These are phyloP conservation scores for Rhizoclosmatium sp. DNA, from an alignment of 192 early-diverging fungal species.

Conservation along the genomic window DNA sequence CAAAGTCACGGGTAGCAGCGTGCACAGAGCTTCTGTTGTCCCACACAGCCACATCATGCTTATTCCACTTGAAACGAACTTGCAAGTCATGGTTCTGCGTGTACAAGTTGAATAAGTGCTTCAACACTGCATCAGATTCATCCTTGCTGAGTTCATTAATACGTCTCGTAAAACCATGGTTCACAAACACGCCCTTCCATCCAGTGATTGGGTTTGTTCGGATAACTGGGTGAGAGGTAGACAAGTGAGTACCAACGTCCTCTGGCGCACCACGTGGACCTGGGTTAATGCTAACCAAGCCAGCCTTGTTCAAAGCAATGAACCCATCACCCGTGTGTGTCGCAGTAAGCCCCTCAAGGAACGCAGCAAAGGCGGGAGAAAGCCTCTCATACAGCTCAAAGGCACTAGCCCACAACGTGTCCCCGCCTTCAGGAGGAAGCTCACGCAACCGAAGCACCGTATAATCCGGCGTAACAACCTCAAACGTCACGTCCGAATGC, in stretches of 20 bases:
- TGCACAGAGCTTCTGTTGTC: conserved; percentile 53
- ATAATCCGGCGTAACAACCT: conserved; percentile 58
- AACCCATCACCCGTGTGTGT: conserved; percentile 55
- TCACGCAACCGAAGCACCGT: conserved; percentile 55
- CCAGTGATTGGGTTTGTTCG: conserved; percentile 62
- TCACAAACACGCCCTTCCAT: conserved; percentile 56
- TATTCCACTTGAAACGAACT: conserved; percentile 54
- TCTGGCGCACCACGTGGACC: conserved; percentile 38
- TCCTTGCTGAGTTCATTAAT: conserved; percentile 48
- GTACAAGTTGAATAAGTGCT: conserved; percentile 45
- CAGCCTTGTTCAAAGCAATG: conserved; percentile 7
- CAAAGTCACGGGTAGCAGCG: conserved; percentile 51
- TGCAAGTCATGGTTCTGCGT: conserved; percentile 54
- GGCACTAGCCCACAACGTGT: conserved; percentile 64
- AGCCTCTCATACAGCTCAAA: conserved; percentile 69
- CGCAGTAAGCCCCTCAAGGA: conserved; percentile 66
- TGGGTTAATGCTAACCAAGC: conserved; percentile 6
- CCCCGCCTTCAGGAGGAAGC: conserved; percentile 37
- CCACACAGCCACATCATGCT: conserved; percentile 56
- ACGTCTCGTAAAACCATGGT: conserved; percentile 37
- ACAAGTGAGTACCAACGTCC: background rate
- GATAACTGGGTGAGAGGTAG: conserved; percentile 52
- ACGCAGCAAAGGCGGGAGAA: conserved; percentile 59
- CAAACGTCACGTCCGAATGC: conserved; percentile 56
- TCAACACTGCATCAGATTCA: conserved; percentile 49